A percentile compares a stretch with the other conserved stretches of the same genome.
Evolutionary conservation across 2,329 filamentous ascomycete species (phyloP).

Genomic region (Epichloe uncinata): DNA sequence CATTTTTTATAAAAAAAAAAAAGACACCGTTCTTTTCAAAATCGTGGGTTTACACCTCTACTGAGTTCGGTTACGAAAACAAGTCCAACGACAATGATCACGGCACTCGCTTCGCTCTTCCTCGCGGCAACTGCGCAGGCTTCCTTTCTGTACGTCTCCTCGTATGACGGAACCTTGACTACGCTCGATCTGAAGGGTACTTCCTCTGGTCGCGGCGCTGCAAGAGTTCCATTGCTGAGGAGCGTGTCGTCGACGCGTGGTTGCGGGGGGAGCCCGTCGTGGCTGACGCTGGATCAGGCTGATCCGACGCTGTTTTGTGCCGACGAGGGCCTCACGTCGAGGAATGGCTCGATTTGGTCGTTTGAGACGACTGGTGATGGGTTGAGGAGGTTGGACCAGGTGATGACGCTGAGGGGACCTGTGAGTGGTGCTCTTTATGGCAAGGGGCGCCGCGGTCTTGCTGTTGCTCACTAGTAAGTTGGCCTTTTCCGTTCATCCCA

Average conservation of each 20-base stretch:
- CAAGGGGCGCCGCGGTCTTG: slow-evolving; percentile 23
- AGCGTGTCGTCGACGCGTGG: slow-evolving; percentile 27
- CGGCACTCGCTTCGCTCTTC: slow-evolving; percentile 3
- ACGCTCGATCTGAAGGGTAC: slow-evolving; percentile 28
- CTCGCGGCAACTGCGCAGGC: slow-evolving; percentile 14
- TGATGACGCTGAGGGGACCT: slow-evolving; percentile 25
- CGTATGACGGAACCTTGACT: slow-evolving; percentile 34
- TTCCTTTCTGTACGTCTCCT: slow-evolving; percentile 33
- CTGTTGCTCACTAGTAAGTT: slow-evolving; percentile 33
- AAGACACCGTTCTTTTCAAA: background rate
- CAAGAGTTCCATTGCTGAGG: slow-evolving; percentile 20
- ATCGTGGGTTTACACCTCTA: too few relatives aligned
- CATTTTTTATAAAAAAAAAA: too few relatives aligned
- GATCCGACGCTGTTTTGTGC: slow-evolving; percentile 43
- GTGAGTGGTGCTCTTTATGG: slow-evolving; percentile 33
- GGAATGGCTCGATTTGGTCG: slow-evolving; percentile 35
- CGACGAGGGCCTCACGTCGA: slow-evolving; percentile 38
- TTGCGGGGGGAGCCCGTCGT: slow-evolving; percentile 44
- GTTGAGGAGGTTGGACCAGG: slow-evolving; percentile 24
- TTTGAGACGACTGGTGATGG: slow-evolving; percentile 25
- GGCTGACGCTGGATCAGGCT: slow-evolving; percentile 42
- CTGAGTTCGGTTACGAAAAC: too few relatives aligned
- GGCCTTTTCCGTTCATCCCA: background rate
- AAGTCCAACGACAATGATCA: slow-evolving; percentile 1
- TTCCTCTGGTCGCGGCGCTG: background rate